Percentiles rank a stretch among this genome's conserved stretches.
Conservation (phyloP, 106 monocot species). For the Acorus gramineus region DNA sequence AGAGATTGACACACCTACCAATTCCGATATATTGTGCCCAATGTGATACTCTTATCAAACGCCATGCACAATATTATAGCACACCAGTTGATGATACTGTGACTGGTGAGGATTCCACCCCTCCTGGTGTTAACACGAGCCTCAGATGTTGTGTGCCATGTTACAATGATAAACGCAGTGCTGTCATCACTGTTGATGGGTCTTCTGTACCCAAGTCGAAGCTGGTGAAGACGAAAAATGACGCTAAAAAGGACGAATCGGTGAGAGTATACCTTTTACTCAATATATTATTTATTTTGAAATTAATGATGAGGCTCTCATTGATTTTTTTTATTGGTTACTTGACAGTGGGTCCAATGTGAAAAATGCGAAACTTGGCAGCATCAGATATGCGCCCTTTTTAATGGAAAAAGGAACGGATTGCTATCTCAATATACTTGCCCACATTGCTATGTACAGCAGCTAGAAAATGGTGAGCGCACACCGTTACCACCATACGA, state of each 20-base stretch:
- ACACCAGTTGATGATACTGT: constrained; percentile 45
- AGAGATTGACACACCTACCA: constrained; percentile 88
- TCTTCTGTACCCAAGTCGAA: constrained; percentile 37
- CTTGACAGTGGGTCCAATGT: constrained; percentile 91
- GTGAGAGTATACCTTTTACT: constrained; percentile 25
- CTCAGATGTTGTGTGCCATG: constrained; percentile 82
- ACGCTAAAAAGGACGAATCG: constrained; percentile 94
- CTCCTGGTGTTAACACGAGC: constrained; percentile 11
- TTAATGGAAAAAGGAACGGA: constrained; percentile 92
- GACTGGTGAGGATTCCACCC: too few relatives aligned
- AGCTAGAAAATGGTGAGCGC: constrained; percentile 79
- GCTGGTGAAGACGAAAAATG: constrained; percentile 90
- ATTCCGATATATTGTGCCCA: constrained; percentile 95
- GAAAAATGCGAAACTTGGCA: constrained; percentile 99
- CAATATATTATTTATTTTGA: background rate
- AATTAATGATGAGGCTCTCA: background rate
- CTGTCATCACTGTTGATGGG: constrained; percentile 72
- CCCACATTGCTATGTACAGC: constrained; percentile 84
- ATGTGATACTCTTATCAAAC: constrained; percentile 94
- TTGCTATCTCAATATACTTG: constrained; percentile 95
- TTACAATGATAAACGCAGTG: constrained; percentile 83
- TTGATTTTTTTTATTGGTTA: constrained; percentile 1
- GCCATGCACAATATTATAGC: constrained; percentile 85
- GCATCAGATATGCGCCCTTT: constrained; percentile 97
- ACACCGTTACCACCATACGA: constrained; percentile 83